Conservation (phyloP, 2,329 filamentous ascomycete species). For the Myriosclerotinia scirpicola region DNA sequence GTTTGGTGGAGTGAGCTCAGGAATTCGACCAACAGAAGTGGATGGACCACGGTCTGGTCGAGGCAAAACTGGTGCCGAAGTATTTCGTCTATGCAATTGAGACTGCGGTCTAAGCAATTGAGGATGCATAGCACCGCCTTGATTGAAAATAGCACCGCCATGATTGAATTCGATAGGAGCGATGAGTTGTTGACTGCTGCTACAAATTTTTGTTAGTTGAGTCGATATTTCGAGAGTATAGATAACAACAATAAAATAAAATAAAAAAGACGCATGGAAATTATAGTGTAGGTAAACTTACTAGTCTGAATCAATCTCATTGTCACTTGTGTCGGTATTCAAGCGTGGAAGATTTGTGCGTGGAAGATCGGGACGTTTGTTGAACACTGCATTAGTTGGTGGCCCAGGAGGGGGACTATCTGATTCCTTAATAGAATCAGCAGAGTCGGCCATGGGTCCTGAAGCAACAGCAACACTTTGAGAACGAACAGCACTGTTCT, state of each 20-base stretch:
- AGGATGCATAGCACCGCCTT: slow-evolving; percentile 3
- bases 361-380: slow-evolving; percentile 35
- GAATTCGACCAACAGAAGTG: slow-evolving; percentile 23
- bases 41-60: not conserved
- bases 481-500: slow-evolving; percentile 14
- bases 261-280: not conserved
- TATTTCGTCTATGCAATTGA: slow-evolving; percentile 22
- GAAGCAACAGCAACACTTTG: slow-evolving; percentile 13
- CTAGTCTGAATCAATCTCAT: slow-evolving; percentile 25
- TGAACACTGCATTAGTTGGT: slow-evolving; percentile 41
- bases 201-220: not conserved
- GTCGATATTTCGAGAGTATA: not conserved
- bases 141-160: not conserved
- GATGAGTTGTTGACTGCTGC: not conserved
- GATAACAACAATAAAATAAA: not conserved
- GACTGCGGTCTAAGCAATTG: no score
- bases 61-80: slow-evolving; percentile 21
- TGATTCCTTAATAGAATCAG: not conserved
- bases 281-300: slow-evolving; percentile 27
- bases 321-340: slow-evolving; percentile 30
- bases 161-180: not conserved
- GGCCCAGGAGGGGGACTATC: slow-evolving; percentile 31
- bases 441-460: not conserved
- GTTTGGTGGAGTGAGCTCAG: slow-evolving; percentile 36
- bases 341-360: no score